Conservation (phyloP, 78 protist genomes). For the Dictyostelium brefeldianum region DNA sequence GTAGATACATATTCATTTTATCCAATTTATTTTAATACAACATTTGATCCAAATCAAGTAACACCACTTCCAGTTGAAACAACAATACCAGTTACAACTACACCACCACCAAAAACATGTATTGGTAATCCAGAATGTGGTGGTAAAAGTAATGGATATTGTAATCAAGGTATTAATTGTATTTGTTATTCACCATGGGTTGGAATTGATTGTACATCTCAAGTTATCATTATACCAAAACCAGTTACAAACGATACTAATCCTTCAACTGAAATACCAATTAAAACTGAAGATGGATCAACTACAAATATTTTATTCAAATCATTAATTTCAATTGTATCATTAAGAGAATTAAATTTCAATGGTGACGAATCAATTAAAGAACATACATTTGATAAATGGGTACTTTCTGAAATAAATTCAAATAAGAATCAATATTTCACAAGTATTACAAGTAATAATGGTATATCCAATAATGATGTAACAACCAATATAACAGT, state of each 20-base stretch:
- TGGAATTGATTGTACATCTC: not conserved
- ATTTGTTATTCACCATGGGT: constrained; percentile 10
- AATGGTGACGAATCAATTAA: not conserved
- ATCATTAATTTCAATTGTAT: not conserved
- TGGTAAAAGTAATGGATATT: not conserved
- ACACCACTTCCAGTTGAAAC: not conserved
- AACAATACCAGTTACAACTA: not conserved
- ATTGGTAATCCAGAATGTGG: not conserved
- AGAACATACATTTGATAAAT: not conserved
- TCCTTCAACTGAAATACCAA: constrained; percentile 5
- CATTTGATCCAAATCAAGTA: not conserved
- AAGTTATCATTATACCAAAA: not conserved
- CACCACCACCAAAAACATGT: not conserved
- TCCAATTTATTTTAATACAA: not conserved
- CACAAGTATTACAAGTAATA: not conserved
- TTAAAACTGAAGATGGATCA: not conserved
- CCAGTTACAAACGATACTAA: not conserved
- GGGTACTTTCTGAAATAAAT: not conserved
- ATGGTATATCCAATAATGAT: too few species aligned
- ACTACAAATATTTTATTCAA: not conserved
- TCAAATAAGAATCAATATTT: not conserved
- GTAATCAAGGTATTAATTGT: not conserved
- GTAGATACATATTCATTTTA: too few species aligned
- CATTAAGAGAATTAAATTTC: not conserved
- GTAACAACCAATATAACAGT: too few species aligned